These are phyloP conservation scores for Penicillium sp. DNA, from an alignment of 2,329 filamentous ascomycete genomes.

Conservation along the genomic window DNA sequence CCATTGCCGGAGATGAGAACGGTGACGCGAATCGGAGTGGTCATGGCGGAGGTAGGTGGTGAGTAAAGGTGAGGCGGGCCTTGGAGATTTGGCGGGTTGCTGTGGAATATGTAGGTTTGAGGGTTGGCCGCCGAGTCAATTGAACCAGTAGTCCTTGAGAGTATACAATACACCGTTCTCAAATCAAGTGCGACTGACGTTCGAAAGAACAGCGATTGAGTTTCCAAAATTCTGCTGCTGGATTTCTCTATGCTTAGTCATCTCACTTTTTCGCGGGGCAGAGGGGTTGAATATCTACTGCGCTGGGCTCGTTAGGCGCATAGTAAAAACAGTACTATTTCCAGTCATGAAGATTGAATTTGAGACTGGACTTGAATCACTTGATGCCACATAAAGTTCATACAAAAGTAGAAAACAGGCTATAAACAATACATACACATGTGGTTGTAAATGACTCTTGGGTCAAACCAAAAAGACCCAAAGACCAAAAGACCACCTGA, in stretches of 20 bases:
- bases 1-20: slow-evolving; percentile 74
- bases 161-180: no score
- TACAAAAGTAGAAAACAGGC: no score
- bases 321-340: no score
- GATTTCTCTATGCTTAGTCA: background rate
- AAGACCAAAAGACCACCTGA: no score
- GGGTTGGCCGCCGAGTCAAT: no score
- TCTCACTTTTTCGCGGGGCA: background rate
- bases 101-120: background rate
- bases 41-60: slow-evolving; percentile 22
- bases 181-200: background rate
- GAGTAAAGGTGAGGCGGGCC: background rate
- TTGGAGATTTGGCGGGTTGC: slow-evolving; percentile 2
- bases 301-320: no score
- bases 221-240: background rate
- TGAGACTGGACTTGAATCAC: no score
- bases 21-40: slow-evolving; percentile 54
- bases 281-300: background rate
- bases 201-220: slow-evolving; percentile 7
- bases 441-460: no score
- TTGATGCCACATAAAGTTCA: no score
- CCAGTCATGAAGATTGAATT: no score
- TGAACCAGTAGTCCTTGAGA: no score
- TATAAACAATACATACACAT: no score
- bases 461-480: background rate